Base-by-base conservation (phyloP, 1,139 yeast genomes). In the Williopsis jadinii region DNA sequence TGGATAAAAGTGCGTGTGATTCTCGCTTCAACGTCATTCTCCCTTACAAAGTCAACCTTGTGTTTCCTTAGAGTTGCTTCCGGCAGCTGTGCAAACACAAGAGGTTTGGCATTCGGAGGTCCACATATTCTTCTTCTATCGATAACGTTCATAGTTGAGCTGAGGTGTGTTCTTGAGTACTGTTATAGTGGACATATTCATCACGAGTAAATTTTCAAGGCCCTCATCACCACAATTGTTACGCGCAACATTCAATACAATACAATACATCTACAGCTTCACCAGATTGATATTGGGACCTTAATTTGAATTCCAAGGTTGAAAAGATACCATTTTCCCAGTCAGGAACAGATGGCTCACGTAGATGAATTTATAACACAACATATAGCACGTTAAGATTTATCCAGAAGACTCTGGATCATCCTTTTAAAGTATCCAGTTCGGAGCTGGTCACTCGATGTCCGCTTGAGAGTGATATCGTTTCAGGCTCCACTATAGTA, bases 91-190 rank as follows among this genome's bases (percentile, higher is more conserved):
- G 52, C 60, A 52, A 71, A 74, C 1, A 58, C 61, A 11, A 84
- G 72, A 14, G 77, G 72, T 40, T 66, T 67, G 8, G 83, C 83
- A 45, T 72, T 73, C 1, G 68, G 52, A 2, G 92, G 92, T 0
- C 90, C 92, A 33, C 79, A 55, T 24, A 83, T 65, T 59, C 90
- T 71, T 69, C 87, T 77, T 70, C 92, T 78, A 55, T 84, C 92
- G 38, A 67, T 66, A 27, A 64, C 63, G 49, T 61, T 70, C 50
- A 46, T 46, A 28, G 27, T 27, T 19, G 24, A 19, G 6, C 6
- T 19, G 24, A 19, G 6, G 6, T 19, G 24, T 19, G 24, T 19
- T 19, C 6, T 19, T 19, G 6, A 19, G 24, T 19, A 19, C 6
- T 6, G 24, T 19, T 19, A 6, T 5, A 5, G 24, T 19, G 24